Conservation (phyloP, 495 filamentous ascomycete species). For the Penicillium goetzii region DNA sequence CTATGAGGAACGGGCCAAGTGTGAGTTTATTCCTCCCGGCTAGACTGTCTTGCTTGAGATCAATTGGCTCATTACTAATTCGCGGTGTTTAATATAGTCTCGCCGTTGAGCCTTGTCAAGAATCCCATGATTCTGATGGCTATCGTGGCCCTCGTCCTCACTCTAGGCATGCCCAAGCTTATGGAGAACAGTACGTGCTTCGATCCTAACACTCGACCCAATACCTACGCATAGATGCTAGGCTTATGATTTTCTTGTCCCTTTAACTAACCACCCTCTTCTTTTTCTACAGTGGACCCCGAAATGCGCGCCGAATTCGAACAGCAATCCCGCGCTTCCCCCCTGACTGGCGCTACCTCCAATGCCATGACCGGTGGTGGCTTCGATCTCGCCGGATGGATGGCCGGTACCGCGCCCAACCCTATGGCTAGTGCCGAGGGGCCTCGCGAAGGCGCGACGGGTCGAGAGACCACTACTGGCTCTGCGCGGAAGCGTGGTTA, state of each 20-base stretch:
- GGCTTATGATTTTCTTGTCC: neutral
- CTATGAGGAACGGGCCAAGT: slow-evolving; percentile 70
- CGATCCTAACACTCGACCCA: neutral
- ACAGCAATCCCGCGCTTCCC: slow-evolving; percentile 77
- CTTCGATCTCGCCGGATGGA: slow-evolving; percentile 86
- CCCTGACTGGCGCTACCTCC: slow-evolving; percentile 55
- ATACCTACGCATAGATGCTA: neutral
- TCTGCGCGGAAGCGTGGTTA: slow-evolving; percentile 43
- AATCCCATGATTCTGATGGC: slow-evolving; percentile 96
- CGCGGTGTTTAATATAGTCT: slow-evolving; percentile 38
- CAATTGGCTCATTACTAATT: neutral
- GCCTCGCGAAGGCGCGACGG: slow-evolving; percentile 38
- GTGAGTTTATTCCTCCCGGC: slow-evolving; percentile 53
- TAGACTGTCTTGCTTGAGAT: neutral
- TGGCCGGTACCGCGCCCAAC: slow-evolving; percentile 58
- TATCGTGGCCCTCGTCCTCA: slow-evolving; percentile 74
- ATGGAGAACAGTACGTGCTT: slow-evolving; percentile 86
- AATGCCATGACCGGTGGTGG: slow-evolving; percentile 46
- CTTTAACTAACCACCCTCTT: slow-evolving; percentile 5
- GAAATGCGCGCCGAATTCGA: slow-evolving; percentile 93
- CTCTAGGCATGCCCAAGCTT: slow-evolving; percentile 89
- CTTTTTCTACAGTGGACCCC: slow-evolving; percentile 79
- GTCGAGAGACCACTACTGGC: slow-evolving; percentile 38
- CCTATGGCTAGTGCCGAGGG: slow-evolving; percentile 30
- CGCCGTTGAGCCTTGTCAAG: slow-evolving; percentile 73